Base-by-base conservation (phyloP, 73 alveolate genomes). In the Symbiodinium pilosum region DNA sequence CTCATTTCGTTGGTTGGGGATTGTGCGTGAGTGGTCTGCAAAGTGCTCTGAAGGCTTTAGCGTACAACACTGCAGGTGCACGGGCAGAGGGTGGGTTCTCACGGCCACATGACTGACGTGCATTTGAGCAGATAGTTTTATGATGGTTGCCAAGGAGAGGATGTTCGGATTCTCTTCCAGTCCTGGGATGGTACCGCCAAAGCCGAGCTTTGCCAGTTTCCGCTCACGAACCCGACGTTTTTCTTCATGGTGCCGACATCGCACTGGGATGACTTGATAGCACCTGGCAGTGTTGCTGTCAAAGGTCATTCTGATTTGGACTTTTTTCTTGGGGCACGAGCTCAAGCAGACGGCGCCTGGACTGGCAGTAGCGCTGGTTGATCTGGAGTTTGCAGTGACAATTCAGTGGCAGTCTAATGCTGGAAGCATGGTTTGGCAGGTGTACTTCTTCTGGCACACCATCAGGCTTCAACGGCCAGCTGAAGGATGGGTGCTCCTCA, bases 281-380 rank as follows among this genome's bases (percentile, higher is more conserved):
- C 4, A 59, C 38, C n/a, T 34, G 6, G 77, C 51, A n/a, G 4
- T 12, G 32, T 18, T 3, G 51, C 44, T 30, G 32, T 7, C 86
- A 56, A 26, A 83, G 52, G 89, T 83, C 68, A 83, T 83, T 39
- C 89, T 83, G 64, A 83, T 83, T 26, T 83, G 89, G 89, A 83
- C 89, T 64, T 83, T 83, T 24, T 83, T 40, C 59, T 83, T 83
- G 59, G 52, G 89, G 34, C 89, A 83, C 30, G 89, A 83, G 59
- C 64, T 83, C 38, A 83, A 83, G 89, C 89, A 83, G 89, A 83
- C 89, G 28, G 85, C 11, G 30, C 6, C 85, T 73, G 2, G 85
- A 9, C 85, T 0, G 44, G 16, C 7, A 26, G 21, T 14, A 47
- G 59, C 59, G 14, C 6, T 14, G 21, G 14, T 14, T 47, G 6